Conservation (phyloP, 495 filamentous ascomycete genomes). For the Penicillium angulare region DNA sequence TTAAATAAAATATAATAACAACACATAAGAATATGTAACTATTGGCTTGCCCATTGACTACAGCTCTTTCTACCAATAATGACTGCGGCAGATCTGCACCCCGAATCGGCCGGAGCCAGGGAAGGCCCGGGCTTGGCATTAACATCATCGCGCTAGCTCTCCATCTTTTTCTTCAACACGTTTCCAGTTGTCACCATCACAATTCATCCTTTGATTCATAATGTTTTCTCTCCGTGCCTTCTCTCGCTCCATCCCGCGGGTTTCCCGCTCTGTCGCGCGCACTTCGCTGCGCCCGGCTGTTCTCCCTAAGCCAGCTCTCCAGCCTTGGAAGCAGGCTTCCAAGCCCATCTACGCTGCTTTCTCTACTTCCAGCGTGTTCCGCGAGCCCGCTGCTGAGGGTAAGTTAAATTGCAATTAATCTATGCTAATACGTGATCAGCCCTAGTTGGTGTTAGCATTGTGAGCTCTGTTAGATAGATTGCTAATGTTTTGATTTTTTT, state of each 20-base stretch:
- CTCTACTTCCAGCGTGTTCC: constrained; percentile 63
- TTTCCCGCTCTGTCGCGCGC: constrained; percentile 58
- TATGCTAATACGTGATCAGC: background rate
- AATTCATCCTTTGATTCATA: constrained; percentile 34
- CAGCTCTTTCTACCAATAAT: background rate
- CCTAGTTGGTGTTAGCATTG: no score
- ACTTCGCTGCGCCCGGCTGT: constrained; percentile 47
- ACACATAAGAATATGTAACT: background rate
- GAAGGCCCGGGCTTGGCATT: constrained; percentile 32
- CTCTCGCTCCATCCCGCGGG: constrained; percentile 68
- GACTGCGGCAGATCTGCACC: constrained; percentile 18
- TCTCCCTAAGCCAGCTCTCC: constrained; percentile 43
- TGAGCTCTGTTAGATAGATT: background rate
- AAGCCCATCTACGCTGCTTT: constrained; percentile 65
- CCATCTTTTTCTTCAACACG: constrained; percentile 18
- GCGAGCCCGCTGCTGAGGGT: constrained; percentile 59
- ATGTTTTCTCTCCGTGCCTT: constrained; percentile 77
- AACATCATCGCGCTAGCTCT: constrained; percentile 40
- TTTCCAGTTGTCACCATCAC: constrained; percentile 19
- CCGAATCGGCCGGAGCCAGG: constrained; percentile 15
- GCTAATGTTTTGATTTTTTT: constrained; percentile 10
- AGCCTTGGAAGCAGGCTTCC: constrained; percentile 50
- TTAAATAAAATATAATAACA: no score
- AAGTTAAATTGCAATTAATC: constrained; percentile 12
- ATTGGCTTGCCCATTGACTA: background rate